Evolutionary conservation across 2,329 filamentous ascomycete species (phyloP).

Genomic region (Rhynchosporium agropyri): DNA sequence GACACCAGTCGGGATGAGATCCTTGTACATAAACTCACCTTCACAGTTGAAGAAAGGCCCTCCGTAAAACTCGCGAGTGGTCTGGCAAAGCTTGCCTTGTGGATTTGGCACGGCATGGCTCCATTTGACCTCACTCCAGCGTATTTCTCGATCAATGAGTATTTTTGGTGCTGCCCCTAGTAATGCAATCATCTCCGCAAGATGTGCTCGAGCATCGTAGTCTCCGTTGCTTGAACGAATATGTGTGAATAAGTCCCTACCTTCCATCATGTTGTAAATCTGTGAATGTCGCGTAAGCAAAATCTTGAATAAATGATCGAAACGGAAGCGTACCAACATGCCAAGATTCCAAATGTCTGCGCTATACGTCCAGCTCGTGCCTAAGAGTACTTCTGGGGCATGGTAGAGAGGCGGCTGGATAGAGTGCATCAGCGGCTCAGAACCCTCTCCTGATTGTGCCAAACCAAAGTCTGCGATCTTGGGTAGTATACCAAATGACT

Average conservation of each 20-base stretch:
- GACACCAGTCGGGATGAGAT: slow-evolving; percentile 41
- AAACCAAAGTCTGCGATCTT: slow-evolving; percentile 91
- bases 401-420: slow-evolving; percentile 95
- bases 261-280: slow-evolving; percentile 74
- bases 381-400: slow-evolving; percentile 92
- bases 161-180: slow-evolving; percentile 88
- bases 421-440: slow-evolving; percentile 73
- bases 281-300: slow-evolving; percentile 50
- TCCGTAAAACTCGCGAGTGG: slow-evolving; percentile 43
- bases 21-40: slow-evolving; percentile 42
- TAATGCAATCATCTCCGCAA: slow-evolving; percentile 94
- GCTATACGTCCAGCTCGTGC: slow-evolving; percentile 94
- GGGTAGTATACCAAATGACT: slow-evolving; percentile 30
- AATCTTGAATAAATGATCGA: slow-evolving; percentile 61
- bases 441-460: slow-evolving; percentile 24
- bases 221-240: slow-evolving; percentile 97
- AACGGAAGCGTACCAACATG: slow-evolving; percentile 72
- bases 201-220: slow-evolving; percentile 81
- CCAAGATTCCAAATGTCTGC: slow-evolving; percentile 99
- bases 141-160: slow-evolving; percentile 73
- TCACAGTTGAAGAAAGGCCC: slow-evolving; percentile 45
- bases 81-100: slow-evolving; percentile 41
- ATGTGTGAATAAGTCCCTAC: slow-evolving; percentile 94
- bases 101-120: slow-evolving; percentile 56
- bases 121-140: slow-evolving; percentile 63